A percentile compares a stretch with the other conserved stretches of the same genome.
These are phyloP conservation scores for Trichosporon sp. DNA, from an alignment of 1,284 basidiomycete genomes.

Conservation along the genomic window DNA sequence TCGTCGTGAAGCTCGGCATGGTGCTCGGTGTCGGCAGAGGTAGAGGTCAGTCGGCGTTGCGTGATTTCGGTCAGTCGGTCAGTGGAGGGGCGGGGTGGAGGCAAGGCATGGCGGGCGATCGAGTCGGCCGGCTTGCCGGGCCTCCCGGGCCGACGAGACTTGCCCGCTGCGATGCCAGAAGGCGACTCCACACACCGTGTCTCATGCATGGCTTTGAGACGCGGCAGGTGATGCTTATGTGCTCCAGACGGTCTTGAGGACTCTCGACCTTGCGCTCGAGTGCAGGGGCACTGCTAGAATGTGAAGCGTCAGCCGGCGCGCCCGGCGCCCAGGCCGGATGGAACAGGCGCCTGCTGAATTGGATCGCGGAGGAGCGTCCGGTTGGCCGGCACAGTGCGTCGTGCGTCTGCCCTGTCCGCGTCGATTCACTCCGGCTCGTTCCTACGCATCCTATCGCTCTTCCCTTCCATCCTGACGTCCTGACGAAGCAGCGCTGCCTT, in stretches of 20 bases:
- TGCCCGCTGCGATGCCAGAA: background rate
- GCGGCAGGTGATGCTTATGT: too few relatives aligned
- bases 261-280: too few relatives aligned
- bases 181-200: background rate
- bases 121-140: too few relatives aligned
- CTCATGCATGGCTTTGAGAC: too few relatives aligned
- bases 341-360: background rate
- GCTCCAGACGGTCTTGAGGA: too few relatives aligned
- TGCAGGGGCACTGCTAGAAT: background rate
- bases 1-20: constrained; percentile 25
- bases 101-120: background rate
- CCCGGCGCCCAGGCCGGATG: background rate
- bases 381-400: background rate
- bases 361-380: background rate
- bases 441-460: background rate
- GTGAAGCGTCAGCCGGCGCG: background rate
- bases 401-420: background rate
- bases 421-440: constrained; percentile 1
- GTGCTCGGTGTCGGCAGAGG: background rate
- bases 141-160: background rate
- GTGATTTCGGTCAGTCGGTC: background rate
- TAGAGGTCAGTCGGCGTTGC: background rate
- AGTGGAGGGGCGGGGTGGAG: background rate
- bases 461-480: background rate
- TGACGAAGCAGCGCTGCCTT: background rate